Base-by-base conservation (phyloP, 2,329 filamentous ascomycete species). In the Biscogniauxia mediterranea region DNA sequence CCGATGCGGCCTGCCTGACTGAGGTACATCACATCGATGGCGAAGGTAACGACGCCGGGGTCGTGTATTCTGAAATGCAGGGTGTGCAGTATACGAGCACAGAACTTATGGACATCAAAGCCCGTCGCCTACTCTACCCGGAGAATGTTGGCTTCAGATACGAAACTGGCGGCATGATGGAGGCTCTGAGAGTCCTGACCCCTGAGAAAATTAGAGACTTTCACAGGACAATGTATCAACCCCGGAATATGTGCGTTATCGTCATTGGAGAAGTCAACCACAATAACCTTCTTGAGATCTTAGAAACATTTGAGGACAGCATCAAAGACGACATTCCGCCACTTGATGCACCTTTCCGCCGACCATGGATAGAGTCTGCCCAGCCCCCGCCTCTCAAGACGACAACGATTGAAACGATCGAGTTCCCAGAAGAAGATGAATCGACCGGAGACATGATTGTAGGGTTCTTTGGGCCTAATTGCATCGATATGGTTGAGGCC, bases 41-140 rank as follows among this genome's bases (percentile, higher is more conserved):
- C 17, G 87, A 91, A 67, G 95, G 95, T 60, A 90, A 98, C 65
- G 95, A 99, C 82, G 95, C 95, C 51, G 95, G 93, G 64, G 93
- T 97, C 1, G 95, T 99, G 8, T 99, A 99, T 77, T 97, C 94
- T 0, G 95, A 99, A 77, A 99, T 99, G 95, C 95, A 99, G 77
- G 95, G 89, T 23, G 88, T 97, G 1, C 91, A 98, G 73, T 96
- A 96, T 73, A 89, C 87, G 57, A 88, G 90, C 66, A 81, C 83
- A 7, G 92, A 97, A 74, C 85, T 98, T 61, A 97, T 98, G 85
- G 92, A 97, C 66, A 81, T 97, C 60, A 85, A 86, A 66, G 89
- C 92, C 57, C 89, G 91, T 50, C 87, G 91, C 2, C 80, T 95
- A 52, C 80, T 97, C 42, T 99, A 98, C 69, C 93, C 93, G 0